Evolutionary conservation across 2,329 filamentous ascomycete genomes (phyloP).

Genomic region (Pseudocercospora macadamiae): DNA sequence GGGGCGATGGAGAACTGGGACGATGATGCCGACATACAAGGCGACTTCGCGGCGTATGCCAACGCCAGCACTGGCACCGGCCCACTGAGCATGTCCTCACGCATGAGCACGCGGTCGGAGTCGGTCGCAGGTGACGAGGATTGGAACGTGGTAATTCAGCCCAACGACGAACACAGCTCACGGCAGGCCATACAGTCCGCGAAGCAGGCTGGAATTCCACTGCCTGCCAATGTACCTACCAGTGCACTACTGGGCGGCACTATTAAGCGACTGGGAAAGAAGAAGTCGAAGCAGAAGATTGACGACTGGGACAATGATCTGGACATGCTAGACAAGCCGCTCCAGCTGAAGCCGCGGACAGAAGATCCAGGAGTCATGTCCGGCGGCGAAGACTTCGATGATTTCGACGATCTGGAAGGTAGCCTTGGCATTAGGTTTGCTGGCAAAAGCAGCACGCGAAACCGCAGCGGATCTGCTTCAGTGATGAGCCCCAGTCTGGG

Average conservation of each 20-base stretch:
- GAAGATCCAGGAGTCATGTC: conserved; percentile 37
- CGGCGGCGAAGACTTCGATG: conserved; percentile 58
- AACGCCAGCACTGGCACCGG: conserved; percentile 67
- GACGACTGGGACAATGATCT: conserved; percentile 57
- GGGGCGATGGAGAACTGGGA: conserved; percentile 69
- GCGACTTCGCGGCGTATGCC: conserved; percentile 61
- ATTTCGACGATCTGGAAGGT: conserved; percentile 91
- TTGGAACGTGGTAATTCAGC: conserved; percentile 81
- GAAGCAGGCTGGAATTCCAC: conserved; percentile 85
- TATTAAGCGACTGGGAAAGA: conserved; percentile 80
- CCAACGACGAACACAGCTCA: conserved; percentile 82
- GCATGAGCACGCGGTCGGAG: conserved; percentile 73
- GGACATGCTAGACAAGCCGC: conserved; percentile 46
- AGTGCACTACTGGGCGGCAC: conserved; percentile 90
- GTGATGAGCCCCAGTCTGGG: conserved; percentile 90
- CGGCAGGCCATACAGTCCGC: conserved; percentile 85
- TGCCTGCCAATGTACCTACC: conserved; percentile 81
- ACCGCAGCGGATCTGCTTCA: conserved; percentile 83
- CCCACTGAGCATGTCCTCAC: conserved; percentile 75
- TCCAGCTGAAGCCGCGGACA: conserved; percentile 46
- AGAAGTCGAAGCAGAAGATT: conserved; percentile 48
- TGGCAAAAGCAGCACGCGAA: conserved; percentile 72
- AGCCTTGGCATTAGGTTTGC: conserved; percentile 89
- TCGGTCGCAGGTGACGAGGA: conserved; percentile 72
- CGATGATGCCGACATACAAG: conserved; percentile 54